Base-by-base conservation (phyloP, 306 rosid species). In the Phaseolus lunatus region DNA sequence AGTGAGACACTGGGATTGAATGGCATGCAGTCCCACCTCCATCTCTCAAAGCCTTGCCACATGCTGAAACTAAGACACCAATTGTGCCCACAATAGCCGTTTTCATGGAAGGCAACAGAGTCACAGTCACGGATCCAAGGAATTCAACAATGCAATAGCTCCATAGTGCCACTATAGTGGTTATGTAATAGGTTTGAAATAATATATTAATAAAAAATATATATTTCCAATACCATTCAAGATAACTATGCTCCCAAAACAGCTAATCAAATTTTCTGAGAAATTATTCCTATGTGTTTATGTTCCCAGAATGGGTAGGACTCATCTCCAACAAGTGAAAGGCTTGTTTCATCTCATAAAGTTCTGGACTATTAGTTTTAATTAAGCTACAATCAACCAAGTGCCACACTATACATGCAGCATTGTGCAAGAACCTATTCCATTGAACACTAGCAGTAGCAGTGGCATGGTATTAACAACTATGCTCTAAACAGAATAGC, bases 281-380 rank as follows among this genome's bases (percentile, higher is more conserved):
- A 16, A 62, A 62, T 31, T 8, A 62, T 62, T 31, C 13, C 15
- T 59, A 10, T 59, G 41, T 15, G 19, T 27, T 3, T 12, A 26
- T 59, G 16, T 19, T 59, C 43, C 67, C 67, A 29, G 7, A 31
- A 23, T 62, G 20, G 11, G 7, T 3, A 62, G 23, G 33, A 61
- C 67, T 29, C 43, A 16, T 62, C 67, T 61, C 20, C 45, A 62
- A 62, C 23, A 62, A n/a, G 14, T 62, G 67, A 62, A 62, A 62
- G 6, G 14, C 22, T 29, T 7, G 43, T 14, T 15, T 62, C 4
- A 1, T 29, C 43, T 16, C 5, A 0, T n/a, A 62, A 29, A 7
- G 67, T 31, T 31, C 67, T 29, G 23, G 23, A 62, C 19, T 15
- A 26, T 27, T 59, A 6, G 0, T 9, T 59, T 62, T 62, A 16